These are phyloP conservation scores for Calonectria pteridis DNA, from an alignment of 2,329 filamentous ascomycete species.

Conservation along the genomic window DNA sequence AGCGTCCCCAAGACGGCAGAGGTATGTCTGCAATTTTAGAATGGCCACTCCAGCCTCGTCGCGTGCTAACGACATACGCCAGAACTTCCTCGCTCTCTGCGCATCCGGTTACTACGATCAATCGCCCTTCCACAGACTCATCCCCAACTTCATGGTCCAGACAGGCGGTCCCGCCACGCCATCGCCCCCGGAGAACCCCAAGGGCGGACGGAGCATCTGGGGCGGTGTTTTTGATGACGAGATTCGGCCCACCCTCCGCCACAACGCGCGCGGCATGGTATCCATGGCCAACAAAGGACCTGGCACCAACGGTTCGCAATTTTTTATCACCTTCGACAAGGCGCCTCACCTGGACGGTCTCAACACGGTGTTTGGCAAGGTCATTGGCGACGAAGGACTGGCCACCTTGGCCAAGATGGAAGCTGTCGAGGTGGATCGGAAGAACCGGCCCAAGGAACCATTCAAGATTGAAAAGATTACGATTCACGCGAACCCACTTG, in stretches of 20 bases:
- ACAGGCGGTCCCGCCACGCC: constrained; percentile 73
- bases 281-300: constrained; percentile 86
- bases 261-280: constrained; percentile 76
- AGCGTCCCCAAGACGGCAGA: constrained; percentile 93
- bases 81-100: constrained; percentile 91
- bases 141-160: constrained; percentile 85
- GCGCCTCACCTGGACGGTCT: constrained; percentile 85
- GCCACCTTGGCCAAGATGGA: constrained; percentile 79
- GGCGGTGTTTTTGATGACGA: constrained; percentile 82
- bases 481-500: constrained; percentile 84
- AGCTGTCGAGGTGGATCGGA: constrained; percentile 79
- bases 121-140: constrained; percentile 84
- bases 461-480: constrained; percentile 77
- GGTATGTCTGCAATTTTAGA: constrained; percentile 56
- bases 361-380: constrained; percentile 86
- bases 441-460: constrained; percentile 77
- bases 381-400: constrained; percentile 74
- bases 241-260: constrained; percentile 77
- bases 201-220: constrained; percentile 81
- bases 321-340: constrained; percentile 83
- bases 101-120: constrained; percentile 81
- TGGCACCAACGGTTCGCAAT: constrained; percentile 81
- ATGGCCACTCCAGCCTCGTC: neutral
- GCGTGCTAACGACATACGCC: constrained; percentile 30
- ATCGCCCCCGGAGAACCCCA: constrained; percentile 68